Conservation (phyloP, 116 monocot genomes). For the Zostera marina region DNA sequence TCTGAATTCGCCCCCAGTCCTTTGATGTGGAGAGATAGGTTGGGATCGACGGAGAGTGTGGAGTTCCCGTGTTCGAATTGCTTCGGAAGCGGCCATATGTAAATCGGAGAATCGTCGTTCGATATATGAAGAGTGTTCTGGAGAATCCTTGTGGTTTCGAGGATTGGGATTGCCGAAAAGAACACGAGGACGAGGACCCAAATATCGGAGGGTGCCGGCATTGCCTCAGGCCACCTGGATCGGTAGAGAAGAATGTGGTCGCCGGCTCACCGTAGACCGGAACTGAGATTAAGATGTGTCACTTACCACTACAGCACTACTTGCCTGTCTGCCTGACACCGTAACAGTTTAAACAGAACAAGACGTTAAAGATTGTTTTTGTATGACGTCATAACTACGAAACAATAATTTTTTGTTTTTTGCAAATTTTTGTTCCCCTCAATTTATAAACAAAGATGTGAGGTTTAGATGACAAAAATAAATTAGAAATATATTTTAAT, state of each 20-base stretch:
- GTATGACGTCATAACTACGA: too few species aligned
- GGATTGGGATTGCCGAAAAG: neutral
- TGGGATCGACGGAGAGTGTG: slow-evolving; percentile 65
- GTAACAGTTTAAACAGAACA: too few species aligned
- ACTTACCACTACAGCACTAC: too few species aligned
- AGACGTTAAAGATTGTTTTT: too few species aligned
- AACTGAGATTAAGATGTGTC: too few species aligned
- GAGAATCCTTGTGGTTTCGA: neutral
- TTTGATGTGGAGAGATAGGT: slow-evolving; percentile 25
- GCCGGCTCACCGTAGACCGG: neutral
- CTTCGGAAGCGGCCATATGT: slow-evolving; percentile 85
- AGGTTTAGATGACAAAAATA: too few species aligned
- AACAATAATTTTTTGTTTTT: too few species aligned
- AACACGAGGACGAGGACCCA: neutral
- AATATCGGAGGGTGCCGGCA: neutral
- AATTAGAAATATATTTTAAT: too few species aligned
- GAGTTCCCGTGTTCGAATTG: slow-evolving; percentile 22
- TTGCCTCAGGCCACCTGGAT: neutral
- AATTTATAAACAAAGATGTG: too few species aligned
- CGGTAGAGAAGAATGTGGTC: neutral
- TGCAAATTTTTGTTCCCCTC: too few species aligned
- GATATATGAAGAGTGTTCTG: neutral
- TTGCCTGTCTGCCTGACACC: too few species aligned
- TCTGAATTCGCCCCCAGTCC: slow-evolving; percentile 27
- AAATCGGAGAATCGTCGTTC: slow-evolving; percentile 19